Percentiles rank a stretch among this genome's conserved stretches.
These are phyloP conservation scores for Scutellaria baicalensis DNA, from an alignment of 257 asterid genomes.

Conservation along the genomic window DNA sequence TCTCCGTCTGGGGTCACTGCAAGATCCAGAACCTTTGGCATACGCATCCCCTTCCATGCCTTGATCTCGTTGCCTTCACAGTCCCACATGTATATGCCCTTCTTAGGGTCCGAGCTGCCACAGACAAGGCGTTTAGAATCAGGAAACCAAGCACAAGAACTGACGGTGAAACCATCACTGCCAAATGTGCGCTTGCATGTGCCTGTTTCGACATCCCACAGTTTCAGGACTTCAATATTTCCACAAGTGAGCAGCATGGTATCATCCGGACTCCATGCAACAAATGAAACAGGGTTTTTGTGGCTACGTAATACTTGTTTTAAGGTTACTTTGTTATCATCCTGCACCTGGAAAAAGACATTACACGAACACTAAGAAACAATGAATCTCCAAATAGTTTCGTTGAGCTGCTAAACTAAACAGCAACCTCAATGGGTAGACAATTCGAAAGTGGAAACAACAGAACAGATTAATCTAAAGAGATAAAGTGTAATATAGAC, in stretches of 20 bases:
- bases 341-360: slow-evolving; percentile 52
- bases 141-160: slow-evolving; percentile 98
- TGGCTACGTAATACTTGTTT: slow-evolving; percentile 48
- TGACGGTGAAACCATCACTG: slow-evolving; percentile 47
- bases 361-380: slow-evolving; percentile 12
- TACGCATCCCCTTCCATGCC: slow-evolving; percentile 87
- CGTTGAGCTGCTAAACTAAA: neutral
- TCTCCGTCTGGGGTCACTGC: slow-evolving; percentile 89
- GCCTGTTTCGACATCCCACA: slow-evolving; percentile 90
- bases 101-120: slow-evolving; percentile 84
- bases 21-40: slow-evolving; percentile 88
- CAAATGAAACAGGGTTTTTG: slow-evolving; percentile 67
- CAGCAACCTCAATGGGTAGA: neutral
- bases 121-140: slow-evolving; percentile 86
- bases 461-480: neutral
- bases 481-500: neutral
- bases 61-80: slow-evolving; percentile 72
- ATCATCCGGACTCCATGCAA: slow-evolving; percentile 94
- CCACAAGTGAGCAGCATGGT: slow-evolving; percentile 92
- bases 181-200: slow-evolving; percentile 80
- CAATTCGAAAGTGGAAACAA: neutral
- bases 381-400: neutral
- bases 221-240: slow-evolving; percentile 76
- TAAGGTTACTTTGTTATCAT: slow-evolving; percentile 44
- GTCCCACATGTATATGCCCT: slow-evolving; percentile 96